Conservation (phyloP, 768 basidiomycete species). For the Coprinellus aureogranulatus region DNA sequence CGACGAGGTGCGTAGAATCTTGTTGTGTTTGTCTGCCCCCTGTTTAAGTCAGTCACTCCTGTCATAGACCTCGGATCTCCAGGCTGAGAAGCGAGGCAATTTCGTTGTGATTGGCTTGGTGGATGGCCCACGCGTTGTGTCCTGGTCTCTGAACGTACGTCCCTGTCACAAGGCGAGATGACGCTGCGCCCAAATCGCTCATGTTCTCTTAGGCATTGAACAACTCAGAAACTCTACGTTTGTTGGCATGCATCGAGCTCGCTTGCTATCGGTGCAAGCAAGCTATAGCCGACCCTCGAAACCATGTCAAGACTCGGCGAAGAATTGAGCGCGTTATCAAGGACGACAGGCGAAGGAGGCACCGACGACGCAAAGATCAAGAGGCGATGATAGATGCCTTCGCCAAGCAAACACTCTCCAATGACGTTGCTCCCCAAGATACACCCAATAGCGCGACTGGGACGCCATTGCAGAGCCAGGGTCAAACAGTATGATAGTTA, state of each 20-base stretch:
- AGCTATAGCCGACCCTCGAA: conserved; percentile 63
- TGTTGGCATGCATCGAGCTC: conserved; percentile 81
- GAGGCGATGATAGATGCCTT: conserved; percentile 82
- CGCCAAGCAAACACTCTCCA: conserved; percentile 49
- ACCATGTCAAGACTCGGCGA: conserved; percentile 61
- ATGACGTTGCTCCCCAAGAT: conserved; percentile 10
- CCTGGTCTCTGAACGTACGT: conserved; percentile 82
- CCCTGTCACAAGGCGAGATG: conserved; percentile 11
- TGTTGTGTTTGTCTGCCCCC: not conserved
- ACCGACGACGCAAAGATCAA: conserved; percentile 80
- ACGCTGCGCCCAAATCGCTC: not conserved
- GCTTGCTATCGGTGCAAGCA: conserved; percentile 78
- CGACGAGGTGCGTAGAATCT: conserved; percentile 52
- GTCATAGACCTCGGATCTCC: conserved; percentile 60
- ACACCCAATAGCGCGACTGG: not conserved
- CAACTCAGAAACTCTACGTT: conserved; percentile 76
- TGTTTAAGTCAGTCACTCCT: not conserved
- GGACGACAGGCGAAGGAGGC: conserved; percentile 77
- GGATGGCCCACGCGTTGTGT: conserved; percentile 69
- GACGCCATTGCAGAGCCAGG: too few relatives aligned
- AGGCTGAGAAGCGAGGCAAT: conserved; percentile 85
- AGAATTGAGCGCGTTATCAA: conserved; percentile 80
- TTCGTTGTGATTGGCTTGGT: conserved; percentile 83
- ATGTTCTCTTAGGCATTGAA: conserved; percentile 60
- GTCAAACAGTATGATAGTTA: conserved; percentile 1